Base-by-base conservation (phyloP, 805 yeast genomes). In the Sugiyamaella valdiviana region DNA sequence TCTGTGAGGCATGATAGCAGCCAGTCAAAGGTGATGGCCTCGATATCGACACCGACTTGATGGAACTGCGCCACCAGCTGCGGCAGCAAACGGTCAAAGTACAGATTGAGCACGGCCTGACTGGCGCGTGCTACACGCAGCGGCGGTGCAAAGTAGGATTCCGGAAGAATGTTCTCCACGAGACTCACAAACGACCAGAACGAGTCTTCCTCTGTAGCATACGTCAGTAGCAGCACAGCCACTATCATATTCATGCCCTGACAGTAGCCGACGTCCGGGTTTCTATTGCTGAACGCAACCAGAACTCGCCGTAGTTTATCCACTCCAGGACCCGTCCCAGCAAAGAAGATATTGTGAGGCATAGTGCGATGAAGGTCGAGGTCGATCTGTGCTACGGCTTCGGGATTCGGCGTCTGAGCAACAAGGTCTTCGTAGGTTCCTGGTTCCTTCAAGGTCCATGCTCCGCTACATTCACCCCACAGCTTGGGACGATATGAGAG, bases 161-260 rank as follows among this genome's bases (percentile, higher is more conserved):
- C 48, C 0, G 81, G 81, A 6, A 78, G 58, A 14, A 76, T 68
- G 44, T 75, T 75, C 48, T 75, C 79, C 12, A 74, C 62, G 26
- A 79, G 51, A 2, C 73, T 74, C 20, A 74, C 72, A 50, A 76
- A 72, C 2, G 73, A 64, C 80, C 82, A 77, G 50, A 76, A 78
- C 5, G 78, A 71, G 46, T 76, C 80, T 48, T 75, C 80, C 44
- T 75, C 76, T 2, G 69, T 64, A 3, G 69, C 65, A 42, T 63
- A 69, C 0, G 73, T 71, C 19, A 78, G 57, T 10, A 78, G 57
- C 7, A 78, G 51, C 41, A 73, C 75, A 0, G 79, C 83, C 9
- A 73, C 75, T n/a, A 78, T 73, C 54, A 77, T 72, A 57, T 78
- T 78, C 83, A 78, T 65, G 1, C 83, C 83, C 55, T 78, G 83